Evolutionary conservation across 2,329 filamentous ascomycete genomes (phyloP), one percentile per base, ranked within the genome.

Genomic region (Seiridium cupressi): DNA sequence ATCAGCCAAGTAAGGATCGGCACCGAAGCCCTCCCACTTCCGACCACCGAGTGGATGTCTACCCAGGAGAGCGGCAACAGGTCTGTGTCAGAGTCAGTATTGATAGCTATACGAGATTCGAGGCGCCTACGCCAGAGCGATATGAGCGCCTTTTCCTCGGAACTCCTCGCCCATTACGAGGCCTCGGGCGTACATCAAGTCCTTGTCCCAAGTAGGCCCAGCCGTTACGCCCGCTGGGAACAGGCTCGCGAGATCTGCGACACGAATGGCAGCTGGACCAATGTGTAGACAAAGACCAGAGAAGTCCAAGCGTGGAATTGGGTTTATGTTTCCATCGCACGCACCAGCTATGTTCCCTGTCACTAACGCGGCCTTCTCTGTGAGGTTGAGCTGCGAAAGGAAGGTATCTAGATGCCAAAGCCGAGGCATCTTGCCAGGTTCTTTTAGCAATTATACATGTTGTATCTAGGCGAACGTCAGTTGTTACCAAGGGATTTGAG

Each of bases 111-210:
- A 26, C n/a, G 13, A 32, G 8, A 8, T 13, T 32, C n/a, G 42
- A 34, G 5, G 8, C 4, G 9, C 34, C 38, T 55, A 60, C 64
- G 60, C 63, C 1, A 93, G 80, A 64, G 86, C 84, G 34, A 92
- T 78, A 69, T 93, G 89, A 34, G 90, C 81, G 60, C 90, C 90
- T 76, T 93, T 93, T 63, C 75, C 86, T 65, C 81, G 84, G 70
- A 90, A 87, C 72, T 94, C 91, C 54, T 70, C 51, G n/a, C 76
- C 79, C 76, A 81, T 76, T 53, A 76, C 77, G 56, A 68, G 65
- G 18, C 73, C 75, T 51, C 76, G 66, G 44, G 69, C 68, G 63
- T 77, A 77, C 63, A 89, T 84, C 44, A 91, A 79, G 31, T 79
- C 79, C 61, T 85, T 84, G 71, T 90, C 86, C 83, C 88, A 92